Conservation (phyloP, 1,284 basidiomycete genomes). For the Ustilago lituana region DNA sequence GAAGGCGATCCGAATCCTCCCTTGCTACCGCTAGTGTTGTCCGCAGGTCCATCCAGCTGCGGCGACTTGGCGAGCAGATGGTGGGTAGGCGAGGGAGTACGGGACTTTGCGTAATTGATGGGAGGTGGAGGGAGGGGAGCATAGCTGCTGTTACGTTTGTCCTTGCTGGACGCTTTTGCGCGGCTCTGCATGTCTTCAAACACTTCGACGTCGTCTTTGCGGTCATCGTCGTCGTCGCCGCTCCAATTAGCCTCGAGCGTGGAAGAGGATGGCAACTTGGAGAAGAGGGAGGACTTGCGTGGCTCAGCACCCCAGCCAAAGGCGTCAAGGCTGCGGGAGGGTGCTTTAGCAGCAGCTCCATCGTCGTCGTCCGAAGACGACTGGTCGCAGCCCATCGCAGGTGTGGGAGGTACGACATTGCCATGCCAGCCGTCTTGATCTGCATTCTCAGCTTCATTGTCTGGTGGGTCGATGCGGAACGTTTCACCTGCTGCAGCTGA, state of each 20-base stretch:
- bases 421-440: constrained; percentile 25
- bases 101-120: constrained; percentile 25
- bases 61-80: constrained; percentile 28
- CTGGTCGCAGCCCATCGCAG: constrained; percentile 39
- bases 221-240: constrained; percentile 42
- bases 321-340: constrained; percentile 30
- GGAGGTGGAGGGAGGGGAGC: constrained; percentile 30
- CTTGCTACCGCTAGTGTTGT: not conserved
- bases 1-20: not conserved
- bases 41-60: constrained; percentile 16
- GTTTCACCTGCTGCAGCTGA: constrained; percentile 19
- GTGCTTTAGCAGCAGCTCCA: constrained; percentile 3
- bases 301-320: constrained; percentile 44
- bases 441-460: constrained; percentile 2
- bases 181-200: constrained; percentile 30
- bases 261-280: constrained; percentile 27
- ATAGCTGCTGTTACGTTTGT: constrained; percentile 17
- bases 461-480: constrained; percentile 25
- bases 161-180: constrained; percentile 36
- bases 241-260: constrained; percentile 46
- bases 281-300: constrained; percentile 32
- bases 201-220: constrained; percentile 30
- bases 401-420: constrained; percentile 44
- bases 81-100: constrained; percentile 39
- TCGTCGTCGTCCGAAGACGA: constrained; percentile 23